Evolutionary conservation across 345 rosid species (phyloP).

Genomic region (Salix exigua): DNA sequence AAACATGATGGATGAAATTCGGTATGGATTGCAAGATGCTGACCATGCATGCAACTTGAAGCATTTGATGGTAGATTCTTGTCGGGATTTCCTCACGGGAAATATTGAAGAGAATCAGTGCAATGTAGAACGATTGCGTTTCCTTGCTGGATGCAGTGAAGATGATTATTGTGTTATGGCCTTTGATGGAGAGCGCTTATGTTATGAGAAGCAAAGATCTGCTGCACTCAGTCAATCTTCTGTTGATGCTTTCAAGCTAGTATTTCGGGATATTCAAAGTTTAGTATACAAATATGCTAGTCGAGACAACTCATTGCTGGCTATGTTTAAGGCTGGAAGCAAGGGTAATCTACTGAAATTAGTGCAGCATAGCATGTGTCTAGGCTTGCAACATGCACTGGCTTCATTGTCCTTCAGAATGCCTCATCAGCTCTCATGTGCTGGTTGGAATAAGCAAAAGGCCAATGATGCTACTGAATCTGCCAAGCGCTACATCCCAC

Average conservation of each 20-base stretch:
- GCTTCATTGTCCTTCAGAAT: conserved; percentile 79
- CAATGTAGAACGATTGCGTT: conserved; percentile 1
- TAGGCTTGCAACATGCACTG: conserved; percentile 78
- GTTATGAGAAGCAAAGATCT: conserved; percentile 71
- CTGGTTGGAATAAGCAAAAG: conserved; percentile 58
- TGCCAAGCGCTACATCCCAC: conserved; percentile 64
- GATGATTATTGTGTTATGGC: conserved; percentile 26
- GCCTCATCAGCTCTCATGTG: conserved; percentile 64
- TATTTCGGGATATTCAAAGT: conserved; percentile 68
- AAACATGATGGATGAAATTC: conserved; percentile 66
- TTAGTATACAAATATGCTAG: conserved; percentile 59
- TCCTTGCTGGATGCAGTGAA: conserved; percentile 49
- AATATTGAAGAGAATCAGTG: conserved; percentile 35
- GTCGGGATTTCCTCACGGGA: conserved; percentile 53
- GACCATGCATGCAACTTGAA: conserved; percentile 52
- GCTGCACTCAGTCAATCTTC: conserved; percentile 67
- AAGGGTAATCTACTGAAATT: conserved; percentile 79
- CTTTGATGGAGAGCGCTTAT: conserved; percentile 40
- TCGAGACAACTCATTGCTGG: conserved; percentile 59
- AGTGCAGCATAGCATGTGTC: conserved; percentile 84
- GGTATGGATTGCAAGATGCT: conserved; percentile 63
- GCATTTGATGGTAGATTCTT: conserved; percentile 70
- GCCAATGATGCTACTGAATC: conserved; percentile 30
- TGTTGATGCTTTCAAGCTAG: conserved; percentile 70
- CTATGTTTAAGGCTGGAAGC: conserved; percentile 88